Base-by-base conservation (phyloP, 2,329 filamentous ascomycete genomes). In the Cladophialophora carrionii region DNA sequence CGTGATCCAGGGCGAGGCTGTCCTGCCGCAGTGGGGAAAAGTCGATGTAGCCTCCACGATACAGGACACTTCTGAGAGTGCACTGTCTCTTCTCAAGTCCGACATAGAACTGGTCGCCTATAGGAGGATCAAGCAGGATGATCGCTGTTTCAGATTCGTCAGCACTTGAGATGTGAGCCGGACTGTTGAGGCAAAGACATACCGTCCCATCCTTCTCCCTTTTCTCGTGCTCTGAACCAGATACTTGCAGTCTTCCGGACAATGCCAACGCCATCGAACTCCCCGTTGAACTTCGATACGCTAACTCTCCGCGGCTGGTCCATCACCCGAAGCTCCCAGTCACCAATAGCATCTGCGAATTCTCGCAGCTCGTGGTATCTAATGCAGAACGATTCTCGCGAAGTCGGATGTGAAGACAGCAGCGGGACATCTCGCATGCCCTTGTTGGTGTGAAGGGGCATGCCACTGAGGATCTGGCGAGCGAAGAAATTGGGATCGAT, bases 41-140 rank as follows among this genome's bases (percentile, higher is more conserved):
- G 58, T 61, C 58, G 48, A 55, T 49, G 12, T 61, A 61, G 8
- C 58, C 58, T 54, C 58, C 58, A 26, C 34, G 58, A 14, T 61
- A 61, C 14, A 61, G 32, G 17, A 32, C 41, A 20, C 32, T 61
- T 24, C 34, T 20, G 24, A 34, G 34, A 46, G 48, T 34, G 20
- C 48, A 46, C 17, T 53, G 49, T 20, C 34, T 41, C 29, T 53
- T 55, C 2, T 34, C 49, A 7, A 20, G 20, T 17, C 58, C 58
- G 10, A 61, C 34, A n/a, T 61, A 37, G 49, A 61, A 37, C 17
- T 37, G 29, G 29, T 61, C 58, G 8, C 58, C 49, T 22, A 61
- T 31, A 1, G 58, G 58, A 34, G 58, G 58, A 54, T 61, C 58
- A 4, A 61, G 24, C 22, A 61, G 58, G 24, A 61, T 55, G 46